A percentile compares a stretch with the other conserved stretches of the same genome.
phyloP scores from a whole-genome alignment of 192 early-diverging fungal species.

The Gigaspora rosea region DNA sequence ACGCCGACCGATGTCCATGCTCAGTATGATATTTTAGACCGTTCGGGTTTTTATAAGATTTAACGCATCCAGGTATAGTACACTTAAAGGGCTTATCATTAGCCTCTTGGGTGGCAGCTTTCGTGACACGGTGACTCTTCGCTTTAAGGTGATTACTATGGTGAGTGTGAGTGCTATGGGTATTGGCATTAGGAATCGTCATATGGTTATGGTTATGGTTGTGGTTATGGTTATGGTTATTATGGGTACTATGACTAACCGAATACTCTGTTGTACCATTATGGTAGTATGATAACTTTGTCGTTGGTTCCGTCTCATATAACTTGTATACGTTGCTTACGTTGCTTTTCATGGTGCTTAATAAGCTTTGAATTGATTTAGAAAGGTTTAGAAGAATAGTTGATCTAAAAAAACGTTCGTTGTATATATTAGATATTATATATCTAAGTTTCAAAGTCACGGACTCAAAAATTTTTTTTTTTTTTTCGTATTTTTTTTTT shows the following conservation, averaged over 20 bases:
- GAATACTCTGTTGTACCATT: slow-evolving; percentile 6
- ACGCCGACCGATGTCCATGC: slow-evolving; percentile 79
- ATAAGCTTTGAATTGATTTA: not conserved
- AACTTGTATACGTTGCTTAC: slow-evolving; percentile 7
- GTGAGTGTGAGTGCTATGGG: not conserved
- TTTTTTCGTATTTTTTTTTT: not conserved
- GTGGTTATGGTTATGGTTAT: not conserved
- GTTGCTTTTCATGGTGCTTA: slow-evolving; percentile 2
- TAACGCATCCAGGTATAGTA: slow-evolving; percentile 79
- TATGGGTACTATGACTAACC: not conserved
- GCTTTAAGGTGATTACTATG: not conserved
- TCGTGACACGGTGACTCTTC: slow-evolving; percentile 15
- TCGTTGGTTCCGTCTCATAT: not conserved
- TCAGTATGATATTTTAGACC: slow-evolving; percentile 96
- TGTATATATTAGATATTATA: slow-evolving; percentile 9
- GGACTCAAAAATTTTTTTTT: too few species aligned
- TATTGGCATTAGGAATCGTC: too few species aligned
- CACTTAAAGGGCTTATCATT: slow-evolving; percentile 85
- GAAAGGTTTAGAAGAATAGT: not conserved
- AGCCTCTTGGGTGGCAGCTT: slow-evolving; percentile 21
- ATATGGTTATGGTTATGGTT: too few species aligned
- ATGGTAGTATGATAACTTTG: slow-evolving; percentile 13
- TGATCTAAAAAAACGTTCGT: slow-evolving; percentile 2
- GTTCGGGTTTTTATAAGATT: slow-evolving; percentile 98
- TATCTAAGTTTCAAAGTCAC: not conserved